These are phyloP conservation scores for Pichiaceae sp. DNA, from an alignment of 1,139 yeast genomes.

Conservation along the genomic window DNA sequence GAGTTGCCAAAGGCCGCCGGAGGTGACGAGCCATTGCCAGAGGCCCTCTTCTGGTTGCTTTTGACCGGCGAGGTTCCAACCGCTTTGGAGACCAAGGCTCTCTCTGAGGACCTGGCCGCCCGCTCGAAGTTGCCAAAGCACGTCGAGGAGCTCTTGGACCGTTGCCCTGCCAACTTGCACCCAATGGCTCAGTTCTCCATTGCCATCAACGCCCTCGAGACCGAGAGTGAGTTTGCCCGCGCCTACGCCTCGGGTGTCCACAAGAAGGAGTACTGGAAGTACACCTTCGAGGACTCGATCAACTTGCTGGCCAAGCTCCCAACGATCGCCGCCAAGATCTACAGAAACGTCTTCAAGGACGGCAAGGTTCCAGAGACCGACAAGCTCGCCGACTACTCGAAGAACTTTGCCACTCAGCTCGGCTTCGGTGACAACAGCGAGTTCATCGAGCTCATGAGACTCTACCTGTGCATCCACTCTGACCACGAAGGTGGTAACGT, in stretches of 20 bases:
- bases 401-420: slow-evolving; percentile 76
- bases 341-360: slow-evolving; percentile 82
- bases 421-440: slow-evolving; percentile 77
- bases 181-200: slow-evolving; percentile 98
- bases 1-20: slow-evolving; percentile 92
- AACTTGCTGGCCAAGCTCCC: slow-evolving; percentile 89
- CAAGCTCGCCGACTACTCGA: slow-evolving; percentile 79
- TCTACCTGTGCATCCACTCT: slow-evolving; percentile 90
- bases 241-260: slow-evolving; percentile 86
- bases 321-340: slow-evolving; percentile 86
- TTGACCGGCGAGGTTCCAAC: slow-evolving; percentile 89
- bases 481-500: slow-evolving; percentile 99
- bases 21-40: slow-evolving; percentile 81
- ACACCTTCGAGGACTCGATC: slow-evolving; percentile 84
- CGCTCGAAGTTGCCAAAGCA: slow-evolving; percentile 81
- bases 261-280: slow-evolving; percentile 87
- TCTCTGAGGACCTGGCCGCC: slow-evolving; percentile 78
- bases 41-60: slow-evolving; percentile 86
- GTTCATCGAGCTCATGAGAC: slow-evolving; percentile 85
- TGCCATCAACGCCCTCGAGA: slow-evolving; percentile 86
- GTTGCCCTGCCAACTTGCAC: slow-evolving; percentile 79
- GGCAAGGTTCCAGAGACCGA: slow-evolving; percentile 73
- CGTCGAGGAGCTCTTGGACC: slow-evolving; percentile 73
- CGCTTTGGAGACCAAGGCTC: slow-evolving; percentile 61
- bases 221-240: slow-evolving; percentile 83